These are phyloP conservation scores for Microsporum ferrugineum DNA, from an alignment of 2,329 filamentous ascomycete species.

Conservation along the genomic window DNA sequence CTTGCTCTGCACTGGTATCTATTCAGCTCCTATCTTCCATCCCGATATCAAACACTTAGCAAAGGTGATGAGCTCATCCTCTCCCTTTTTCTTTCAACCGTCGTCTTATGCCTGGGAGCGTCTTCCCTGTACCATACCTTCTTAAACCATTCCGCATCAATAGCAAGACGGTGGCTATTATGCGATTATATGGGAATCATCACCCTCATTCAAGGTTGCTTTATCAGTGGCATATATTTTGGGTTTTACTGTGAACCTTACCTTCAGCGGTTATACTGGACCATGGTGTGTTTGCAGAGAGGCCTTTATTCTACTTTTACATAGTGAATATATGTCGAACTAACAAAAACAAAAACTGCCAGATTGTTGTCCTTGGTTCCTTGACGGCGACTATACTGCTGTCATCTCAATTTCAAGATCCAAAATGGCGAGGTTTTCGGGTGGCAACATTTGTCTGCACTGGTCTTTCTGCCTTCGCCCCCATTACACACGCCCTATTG, in stretches of 20 bases:
- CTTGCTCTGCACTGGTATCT: slow-evolving; percentile 2
- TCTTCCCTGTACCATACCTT: slow-evolving; percentile 26
- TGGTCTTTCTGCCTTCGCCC: slow-evolving; percentile 25
- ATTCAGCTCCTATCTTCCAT: background rate
- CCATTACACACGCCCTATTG: slow-evolving; percentile 23
- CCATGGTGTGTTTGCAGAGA: slow-evolving; percentile 20
- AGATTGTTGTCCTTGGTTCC: slow-evolving; percentile 23
- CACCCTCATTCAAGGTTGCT: slow-evolving; percentile 24
- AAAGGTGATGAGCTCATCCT: slow-evolving; percentile 14
- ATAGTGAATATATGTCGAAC: background rate
- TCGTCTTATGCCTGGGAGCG: slow-evolving; percentile 25
- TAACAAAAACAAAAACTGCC: background rate
- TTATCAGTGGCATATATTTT: slow-evolving; percentile 27
- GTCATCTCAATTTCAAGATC: slow-evolving; percentile 24
- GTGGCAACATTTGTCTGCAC: slow-evolving; percentile 22
- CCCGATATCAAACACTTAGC: background rate
- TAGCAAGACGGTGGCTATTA: slow-evolving; percentile 19
- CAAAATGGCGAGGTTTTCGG: slow-evolving; percentile 21
- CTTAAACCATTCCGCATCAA: slow-evolving; percentile 23
- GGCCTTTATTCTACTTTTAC: background rate
- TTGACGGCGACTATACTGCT: slow-evolving; percentile 25
- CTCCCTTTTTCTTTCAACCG: slow-evolving; percentile 17
- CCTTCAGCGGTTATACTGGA: slow-evolving; percentile 25
- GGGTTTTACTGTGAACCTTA: slow-evolving; percentile 26
- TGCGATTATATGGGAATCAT: slow-evolving; percentile 28